Base-by-base conservation (phyloP, 768 basidiomycete species). In the Scleroderma bovista region DNA sequence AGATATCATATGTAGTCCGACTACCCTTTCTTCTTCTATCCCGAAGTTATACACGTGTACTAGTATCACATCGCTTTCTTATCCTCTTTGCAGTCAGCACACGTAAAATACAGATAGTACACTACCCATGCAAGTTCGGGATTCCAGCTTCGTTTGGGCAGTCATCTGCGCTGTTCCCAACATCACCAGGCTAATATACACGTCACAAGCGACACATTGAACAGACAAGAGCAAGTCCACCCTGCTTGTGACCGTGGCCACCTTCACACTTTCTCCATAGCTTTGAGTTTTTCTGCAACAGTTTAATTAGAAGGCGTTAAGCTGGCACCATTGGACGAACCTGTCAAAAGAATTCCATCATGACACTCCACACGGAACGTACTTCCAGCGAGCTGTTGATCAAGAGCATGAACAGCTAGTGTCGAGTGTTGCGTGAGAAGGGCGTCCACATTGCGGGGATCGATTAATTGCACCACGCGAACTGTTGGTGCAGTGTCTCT, bases 361-460 rank as follows among this genome's bases (percentile, higher is more conserved):
- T 41, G 13, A 40, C 62, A 62, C 47, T 64, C 62, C 7, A 64
- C 2, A 13, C 58, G 62, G 34, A 64, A 53, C 1, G 45, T 6
- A 5, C 38, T 1, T 2, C 19, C 48, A 1, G 20, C 50, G 17
- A 47, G 32, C 31, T 53, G 51, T 7, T 46, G 51, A 16, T 15
- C 17, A n/a, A 66, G 47, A 15, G 33, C 46, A 3, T 40, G 47
- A 22, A 42, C 31, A 3, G 50, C 48, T 31, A 51, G 20, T 40
- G 51, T 53, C 29, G 44, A 42, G 22, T 60, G 57, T 7, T 47
- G 43, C n/a, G 38, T 56, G 42, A 61, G 47, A 31, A 65, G 46
- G 41, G 55, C 52, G 11, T 40, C 38, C 17, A 58, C 42, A 15
- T 57, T 61, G 1, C 23, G 17, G 22, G 42, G 50, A 19, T 58